phyloP scores from a whole-genome alignment of 2,329 filamentous ascomycete species.

The Chalaropsis ovoidea region DNA sequence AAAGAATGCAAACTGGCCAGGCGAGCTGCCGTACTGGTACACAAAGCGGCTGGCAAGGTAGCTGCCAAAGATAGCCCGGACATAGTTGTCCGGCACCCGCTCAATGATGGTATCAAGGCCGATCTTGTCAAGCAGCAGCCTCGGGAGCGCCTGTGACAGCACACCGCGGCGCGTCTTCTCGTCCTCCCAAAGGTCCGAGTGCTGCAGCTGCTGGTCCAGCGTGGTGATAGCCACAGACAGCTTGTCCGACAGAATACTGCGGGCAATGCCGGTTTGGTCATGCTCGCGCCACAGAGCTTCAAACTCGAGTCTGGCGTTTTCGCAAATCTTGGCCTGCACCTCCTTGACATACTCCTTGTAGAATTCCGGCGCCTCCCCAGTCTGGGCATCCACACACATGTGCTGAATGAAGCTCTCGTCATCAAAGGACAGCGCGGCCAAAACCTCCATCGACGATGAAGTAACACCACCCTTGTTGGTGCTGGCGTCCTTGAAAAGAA shows the following conservation, averaged over 20 bases:
- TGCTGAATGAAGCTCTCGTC: constrained; percentile 78
- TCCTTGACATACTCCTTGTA: constrained; percentile 87
- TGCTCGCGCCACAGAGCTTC: constrained; percentile 97
- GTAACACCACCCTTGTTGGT: constrained; percentile 99
- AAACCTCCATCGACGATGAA: constrained; percentile 88
- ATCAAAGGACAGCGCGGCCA: constrained; percentile 89
- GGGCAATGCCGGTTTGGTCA: constrained; percentile 64
- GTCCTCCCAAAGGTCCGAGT: constrained; percentile 84
- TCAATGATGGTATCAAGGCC: constrained; percentile 78
- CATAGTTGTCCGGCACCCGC: constrained; percentile 82
- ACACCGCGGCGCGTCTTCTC: constrained; percentile 66
- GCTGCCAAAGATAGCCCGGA: constrained; percentile 90
- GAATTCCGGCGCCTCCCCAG: constrained; percentile 71
- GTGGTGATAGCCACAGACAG: constrained; percentile 90
- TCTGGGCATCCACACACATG: constrained; percentile 70
- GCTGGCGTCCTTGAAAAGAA: constrained; percentile 94
- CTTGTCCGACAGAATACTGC: constrained; percentile 83
- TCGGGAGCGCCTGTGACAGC: constrained; percentile 74
- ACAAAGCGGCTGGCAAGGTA: constrained; percentile 93
- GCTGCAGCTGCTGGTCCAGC: constrained; percentile 90
- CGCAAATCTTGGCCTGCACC: constrained; percentile 81
- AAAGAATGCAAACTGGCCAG: constrained; percentile 96
- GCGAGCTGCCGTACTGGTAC: constrained; percentile 84
- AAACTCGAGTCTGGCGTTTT: constrained; percentile 88
- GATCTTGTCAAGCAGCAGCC: constrained; percentile 75